phyloP scores from a whole-genome alignment of 1,284 basidiomycete species.

The Melampsora abietis-canadensis region DNA sequence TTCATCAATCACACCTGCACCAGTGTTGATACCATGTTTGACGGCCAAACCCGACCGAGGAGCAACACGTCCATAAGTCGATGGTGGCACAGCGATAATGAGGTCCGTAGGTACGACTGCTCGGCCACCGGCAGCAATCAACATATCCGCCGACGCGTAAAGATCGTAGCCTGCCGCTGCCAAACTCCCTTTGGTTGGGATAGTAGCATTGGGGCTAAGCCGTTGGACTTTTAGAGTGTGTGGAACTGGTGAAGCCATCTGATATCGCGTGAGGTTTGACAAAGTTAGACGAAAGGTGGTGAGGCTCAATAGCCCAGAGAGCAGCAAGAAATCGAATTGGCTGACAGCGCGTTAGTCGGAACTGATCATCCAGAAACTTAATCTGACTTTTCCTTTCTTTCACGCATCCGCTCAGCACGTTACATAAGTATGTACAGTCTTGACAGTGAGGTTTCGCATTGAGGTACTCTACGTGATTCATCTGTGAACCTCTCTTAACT shows the following conservation, averaged over 20 bases:
- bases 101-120: slow-evolving; percentile 85
- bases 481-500: no score
- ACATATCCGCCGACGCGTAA: slow-evolving; percentile 63
- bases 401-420: no score
- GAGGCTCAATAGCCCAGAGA: background rate
- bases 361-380: no score
- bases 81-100: slow-evolving; percentile 83
- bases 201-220: slow-evolving; percentile 71
- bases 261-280: background rate
- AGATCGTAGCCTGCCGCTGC: slow-evolving; percentile 91
- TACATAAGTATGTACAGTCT: no score
- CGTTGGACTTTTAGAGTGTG: slow-evolving; percentile 63
- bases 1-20: slow-evolving; percentile 92
- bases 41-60: slow-evolving; percentile 86
- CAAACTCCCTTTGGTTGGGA: slow-evolving; percentile 82
- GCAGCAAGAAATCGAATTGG: background rate
- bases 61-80: slow-evolving; percentile 92
- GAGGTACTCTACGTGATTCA: no score
- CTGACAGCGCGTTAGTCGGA: background rate
- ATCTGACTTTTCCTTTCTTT: no score
- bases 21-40: slow-evolving; percentile 95
- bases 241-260: slow-evolving; percentile 3
- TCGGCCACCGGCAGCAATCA: slow-evolving; percentile 53
- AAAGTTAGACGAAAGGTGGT: background rate
- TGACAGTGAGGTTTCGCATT: no score